Conservation (phyloP, 2,329 filamentous ascomycete species). For the Talaromyces sp. region DNA sequence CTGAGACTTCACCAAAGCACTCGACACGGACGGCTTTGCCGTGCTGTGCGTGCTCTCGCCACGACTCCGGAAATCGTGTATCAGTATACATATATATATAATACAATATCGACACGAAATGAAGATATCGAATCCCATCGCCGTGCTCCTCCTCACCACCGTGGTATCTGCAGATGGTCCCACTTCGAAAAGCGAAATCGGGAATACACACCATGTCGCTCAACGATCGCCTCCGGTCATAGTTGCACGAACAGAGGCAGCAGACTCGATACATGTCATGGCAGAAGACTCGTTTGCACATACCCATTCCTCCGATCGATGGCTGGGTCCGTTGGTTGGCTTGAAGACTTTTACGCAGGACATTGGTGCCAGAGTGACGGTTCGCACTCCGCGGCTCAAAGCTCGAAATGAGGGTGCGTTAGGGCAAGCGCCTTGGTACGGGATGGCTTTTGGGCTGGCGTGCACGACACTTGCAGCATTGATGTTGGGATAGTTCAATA, state of each 20-base stretch:
- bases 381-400: slow-evolving; percentile 18
- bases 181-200: slow-evolving; percentile 10
- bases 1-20: neutral
- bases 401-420: slow-evolving; percentile 38
- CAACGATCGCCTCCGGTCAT: neutral
- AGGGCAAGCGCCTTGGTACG: slow-evolving; percentile 41
- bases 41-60: neutral
- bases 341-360: slow-evolving; percentile 28
- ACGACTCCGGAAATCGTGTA: neutral
- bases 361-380: slow-evolving; percentile 25
- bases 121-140: slow-evolving; percentile 12
- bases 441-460: slow-evolving; percentile 40
- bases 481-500: slow-evolving; percentile 33
- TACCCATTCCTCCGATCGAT: slow-evolving; percentile 25
- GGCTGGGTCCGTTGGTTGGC: slow-evolving; percentile 28
- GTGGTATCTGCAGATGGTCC: slow-evolving; percentile 6
- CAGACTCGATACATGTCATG: neutral
- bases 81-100: neutral
- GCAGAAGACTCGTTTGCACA: slow-evolving; percentile 3
- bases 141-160: slow-evolving; percentile 5
- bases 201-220: neutral
- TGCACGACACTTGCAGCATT: slow-evolving; percentile 39
- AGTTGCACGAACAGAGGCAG: neutral
- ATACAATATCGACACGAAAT: slow-evolving; percentile 6
- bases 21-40: neutral